Base-by-base conservation (phyloP, 2,329 filamentous ascomycete species). In the Penicillium sp. region DNA sequence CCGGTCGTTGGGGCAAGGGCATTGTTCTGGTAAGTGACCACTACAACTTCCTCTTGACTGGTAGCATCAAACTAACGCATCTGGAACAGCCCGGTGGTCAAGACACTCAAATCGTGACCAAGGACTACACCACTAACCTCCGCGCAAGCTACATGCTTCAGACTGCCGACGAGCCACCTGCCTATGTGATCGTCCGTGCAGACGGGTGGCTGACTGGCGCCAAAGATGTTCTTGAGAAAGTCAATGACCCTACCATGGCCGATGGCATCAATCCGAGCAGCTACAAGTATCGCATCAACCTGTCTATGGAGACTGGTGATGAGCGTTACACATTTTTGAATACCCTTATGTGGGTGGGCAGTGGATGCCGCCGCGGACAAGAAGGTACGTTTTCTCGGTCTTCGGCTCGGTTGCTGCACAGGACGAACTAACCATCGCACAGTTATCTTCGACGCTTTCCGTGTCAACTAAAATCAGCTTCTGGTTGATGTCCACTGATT, bases 1-100 rank as follows among this genome's bases (percentile, higher is more conserved):
- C 79, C 49, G 81, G 81, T 50, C 70, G 79, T 70, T 83, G 80
- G 80, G 81, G 80, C 13, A 81, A 81, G 65, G 81, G 81, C 27
- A 78, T 81, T 54, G 75, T 82, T 57, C 68, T 82, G 72, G 79
- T 82, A 71, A 69, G 75, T 68, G 5, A 27, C 18, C 13, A 22
- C 10, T 18, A 14, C 9, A 4, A 47, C 18, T 24, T 39, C n/a
- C n/a, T 50, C 6, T 36, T n/a, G 49, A 13, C 3, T 24, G 6
- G 3, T 11, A 4, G 18, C 27, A 6, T 14, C 2, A 40, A 10
- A n/a, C 22, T 27, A 55, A 69, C 44, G 6, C 18, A 16, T 11
- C 16, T 9, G 10, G 1, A 46, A 44, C 54, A 82, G 78, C 80
- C 80, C 52, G 80, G 80, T 44, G 80, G 80, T 46, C 80, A 81